Conservation (phyloP, 1,284 basidiomycete species). For the Mrakiaceae sp. region DNA sequence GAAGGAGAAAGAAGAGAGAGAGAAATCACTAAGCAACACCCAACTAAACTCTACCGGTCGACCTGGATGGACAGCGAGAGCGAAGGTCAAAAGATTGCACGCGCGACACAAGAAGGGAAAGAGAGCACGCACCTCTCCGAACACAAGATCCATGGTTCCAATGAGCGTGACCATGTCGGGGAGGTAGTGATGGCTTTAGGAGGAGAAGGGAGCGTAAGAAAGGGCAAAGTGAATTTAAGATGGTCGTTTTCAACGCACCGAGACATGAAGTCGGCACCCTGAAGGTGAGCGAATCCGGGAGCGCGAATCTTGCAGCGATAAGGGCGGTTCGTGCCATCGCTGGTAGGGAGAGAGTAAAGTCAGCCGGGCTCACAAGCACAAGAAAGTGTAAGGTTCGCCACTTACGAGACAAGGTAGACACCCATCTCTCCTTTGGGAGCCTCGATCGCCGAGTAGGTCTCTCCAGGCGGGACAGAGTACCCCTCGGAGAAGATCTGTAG, state of each 20-base stretch:
- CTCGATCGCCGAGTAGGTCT: slow-evolving; percentile 96
- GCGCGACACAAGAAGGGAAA: no score
- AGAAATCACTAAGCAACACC: neutral
- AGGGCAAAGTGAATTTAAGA: slow-evolving; percentile 22
- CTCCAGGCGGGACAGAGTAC: slow-evolving; percentile 91
- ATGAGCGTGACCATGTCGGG: slow-evolving; percentile 88
- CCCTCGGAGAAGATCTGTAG: slow-evolving; percentile 83
- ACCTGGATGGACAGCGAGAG: no score
- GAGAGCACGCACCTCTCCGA: slow-evolving; percentile 49
- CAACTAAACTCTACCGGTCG: no score
- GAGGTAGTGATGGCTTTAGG: slow-evolving; percentile 60
- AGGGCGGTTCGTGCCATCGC: slow-evolving; percentile 21
- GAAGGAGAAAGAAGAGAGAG: neutral
- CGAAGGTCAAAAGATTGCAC: no score
- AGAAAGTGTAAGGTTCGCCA: slow-evolving; percentile 19
- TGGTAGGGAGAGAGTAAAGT: neutral
- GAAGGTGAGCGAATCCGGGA: slow-evolving; percentile 84
- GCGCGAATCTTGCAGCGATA: slow-evolving; percentile 92
- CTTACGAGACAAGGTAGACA: slow-evolving; percentile 82
- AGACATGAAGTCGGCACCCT: slow-evolving; percentile 90
- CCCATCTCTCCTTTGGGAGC: slow-evolving; percentile 99
- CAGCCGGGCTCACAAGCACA: neutral
- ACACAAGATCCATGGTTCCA: slow-evolving; percentile 81
- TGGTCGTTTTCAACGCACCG: slow-evolving; percentile 41
- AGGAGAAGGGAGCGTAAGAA: slow-evolving; percentile 39